Conservation (phyloP, 2,329 filamentous ascomycete species). For the Gnomoniopsis smithogilvyi region DNA sequence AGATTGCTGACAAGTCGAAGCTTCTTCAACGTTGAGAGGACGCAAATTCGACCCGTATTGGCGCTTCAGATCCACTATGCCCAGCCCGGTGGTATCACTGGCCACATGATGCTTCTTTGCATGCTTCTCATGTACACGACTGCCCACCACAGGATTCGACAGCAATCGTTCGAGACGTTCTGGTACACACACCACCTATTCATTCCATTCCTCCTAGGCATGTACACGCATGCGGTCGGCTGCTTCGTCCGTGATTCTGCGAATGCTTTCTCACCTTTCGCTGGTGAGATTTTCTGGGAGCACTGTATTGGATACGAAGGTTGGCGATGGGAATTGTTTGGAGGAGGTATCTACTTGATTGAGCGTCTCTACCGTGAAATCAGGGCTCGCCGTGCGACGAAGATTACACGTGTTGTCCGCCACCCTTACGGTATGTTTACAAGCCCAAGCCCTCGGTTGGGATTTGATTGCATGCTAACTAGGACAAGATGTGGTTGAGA, state of each 20-base stretch:
- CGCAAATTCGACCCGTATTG: slow-evolving; percentile 73
- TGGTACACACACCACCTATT: slow-evolving; percentile 99
- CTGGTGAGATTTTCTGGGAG: slow-evolving; percentile 75
- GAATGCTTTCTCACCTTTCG: slow-evolving; percentile 76
- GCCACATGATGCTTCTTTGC: slow-evolving; percentile 97
- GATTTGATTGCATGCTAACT: slow-evolving; percentile 25
- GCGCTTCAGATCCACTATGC: slow-evolving; percentile 91
- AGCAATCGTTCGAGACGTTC: slow-evolving; percentile 97
- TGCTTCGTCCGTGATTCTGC: slow-evolving; percentile 90
- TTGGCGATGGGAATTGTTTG: slow-evolving; percentile 94
- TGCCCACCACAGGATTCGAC: slow-evolving; percentile 86
- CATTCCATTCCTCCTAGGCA: slow-evolving; percentile 85
- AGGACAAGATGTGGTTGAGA: slow-evolving; percentile 78
- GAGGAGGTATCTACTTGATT: slow-evolving; percentile 77
- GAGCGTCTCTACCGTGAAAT: slow-evolving; percentile 93
- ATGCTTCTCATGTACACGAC: slow-evolving; percentile 99
- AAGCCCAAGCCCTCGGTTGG: not conserved
- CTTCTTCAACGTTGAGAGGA: slow-evolving; percentile 92
- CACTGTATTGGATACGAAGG: slow-evolving; percentile 95
- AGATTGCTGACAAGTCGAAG: slow-evolving; percentile 36
- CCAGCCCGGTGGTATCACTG: slow-evolving; percentile 86
- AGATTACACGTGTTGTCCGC: slow-evolving; percentile 89
- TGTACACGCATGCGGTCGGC: slow-evolving; percentile 94
- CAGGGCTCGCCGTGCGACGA: slow-evolving; percentile 75
- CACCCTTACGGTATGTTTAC: slow-evolving; percentile 78